A percentile compares a stretch with the other conserved stretches of the same genome.
Evolutionary conservation across 192 early-diverging fungal genomes (phyloP).

Genomic region (Endogone sp.): DNA sequence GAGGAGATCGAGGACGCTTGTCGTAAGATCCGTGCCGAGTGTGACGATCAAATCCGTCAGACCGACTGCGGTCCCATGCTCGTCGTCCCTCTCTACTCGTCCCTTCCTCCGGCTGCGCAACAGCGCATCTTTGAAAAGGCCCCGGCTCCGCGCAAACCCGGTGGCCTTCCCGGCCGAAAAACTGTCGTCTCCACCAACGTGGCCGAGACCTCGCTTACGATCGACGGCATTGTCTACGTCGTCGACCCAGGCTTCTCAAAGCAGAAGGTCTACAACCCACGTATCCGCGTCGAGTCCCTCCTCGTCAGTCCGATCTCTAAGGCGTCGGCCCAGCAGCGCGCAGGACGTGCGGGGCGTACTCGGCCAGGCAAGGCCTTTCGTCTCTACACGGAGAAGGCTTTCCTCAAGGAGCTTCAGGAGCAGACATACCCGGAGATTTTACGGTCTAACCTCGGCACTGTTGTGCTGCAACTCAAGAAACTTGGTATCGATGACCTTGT

Average conservation of each 20-base stretch:
- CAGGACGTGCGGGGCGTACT: slow-evolving; percentile 98
- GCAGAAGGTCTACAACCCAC: slow-evolving; percentile 98
- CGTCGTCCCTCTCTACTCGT: slow-evolving; percentile 87
- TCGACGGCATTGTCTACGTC: slow-evolving; percentile 99
- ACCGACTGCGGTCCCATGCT: slow-evolving; percentile 75
- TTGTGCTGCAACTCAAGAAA: slow-evolving; percentile 97
- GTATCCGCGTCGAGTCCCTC: slow-evolving; percentile 93
- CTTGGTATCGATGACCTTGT: slow-evolving; percentile 96
- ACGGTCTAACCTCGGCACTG: slow-evolving; percentile 92
- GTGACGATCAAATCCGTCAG: slow-evolving; percentile 62
- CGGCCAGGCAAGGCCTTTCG: slow-evolving; percentile 96
- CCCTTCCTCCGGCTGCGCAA: slow-evolving; percentile 86
- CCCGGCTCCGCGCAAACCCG: slow-evolving; percentile 70
- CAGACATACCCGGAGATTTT: slow-evolving; percentile 99
- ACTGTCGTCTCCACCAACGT: slow-evolving; percentile 96
- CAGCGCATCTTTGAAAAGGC: slow-evolving; percentile 92
- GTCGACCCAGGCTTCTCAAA: slow-evolving; percentile 99
- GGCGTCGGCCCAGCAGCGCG: slow-evolving; percentile 94
- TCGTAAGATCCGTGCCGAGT: slow-evolving; percentile 71
- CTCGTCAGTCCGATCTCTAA: slow-evolving; percentile 93
- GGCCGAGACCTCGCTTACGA: slow-evolving; percentile 97
- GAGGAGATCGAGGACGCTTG: slow-evolving; percentile 99
- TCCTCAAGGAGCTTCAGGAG: slow-evolving; percentile 88
- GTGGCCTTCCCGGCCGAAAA: slow-evolving; percentile 92
- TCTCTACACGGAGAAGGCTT: slow-evolving; percentile 97